Percentiles rank a stretch among this genome's conserved stretches.
Evolutionary conservation across 345 rosid genomes (phyloP).

Genomic region (Camelina sativa): DNA sequence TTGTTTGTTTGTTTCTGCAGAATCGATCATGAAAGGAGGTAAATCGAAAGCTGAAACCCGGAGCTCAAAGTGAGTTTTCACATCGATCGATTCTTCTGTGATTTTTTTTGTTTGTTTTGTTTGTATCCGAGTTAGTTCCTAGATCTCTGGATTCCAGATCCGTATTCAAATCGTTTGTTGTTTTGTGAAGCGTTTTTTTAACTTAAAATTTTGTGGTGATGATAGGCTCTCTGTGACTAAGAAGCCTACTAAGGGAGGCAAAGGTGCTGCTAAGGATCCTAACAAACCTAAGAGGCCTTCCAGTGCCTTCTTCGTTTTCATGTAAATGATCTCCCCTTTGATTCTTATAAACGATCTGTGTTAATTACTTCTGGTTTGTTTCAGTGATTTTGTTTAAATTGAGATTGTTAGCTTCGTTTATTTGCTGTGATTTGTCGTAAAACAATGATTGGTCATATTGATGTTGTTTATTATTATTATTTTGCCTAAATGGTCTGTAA

Average conservation of each 20-base stretch:
- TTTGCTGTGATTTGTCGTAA: background rate
- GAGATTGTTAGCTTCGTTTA: constrained; percentile 18
- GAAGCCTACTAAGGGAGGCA: constrained; percentile 58
- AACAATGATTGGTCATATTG: background rate
- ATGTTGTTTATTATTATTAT: background rate
- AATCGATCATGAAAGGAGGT: constrained; percentile 85
- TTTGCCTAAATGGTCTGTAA: background rate
- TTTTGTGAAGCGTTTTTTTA: constrained; percentile 10
- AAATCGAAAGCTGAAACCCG: constrained; percentile 81
- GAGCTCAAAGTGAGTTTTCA: constrained; percentile 61
- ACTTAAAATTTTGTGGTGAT: constrained; percentile 3
- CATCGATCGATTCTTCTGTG: constrained; percentile 5
- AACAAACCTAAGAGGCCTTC: constrained; percentile 77
- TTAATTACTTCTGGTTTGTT: background rate
- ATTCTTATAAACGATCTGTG: background rate
- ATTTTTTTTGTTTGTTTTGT: background rate
- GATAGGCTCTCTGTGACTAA: constrained; percentile 84
- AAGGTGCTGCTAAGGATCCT: constrained; percentile 67
- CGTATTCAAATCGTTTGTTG: background rate
- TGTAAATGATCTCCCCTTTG: constrained; percentile 50
- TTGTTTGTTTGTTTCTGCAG: constrained; percentile 43
- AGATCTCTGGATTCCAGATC: constrained; percentile 49
- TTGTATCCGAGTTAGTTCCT: background rate
- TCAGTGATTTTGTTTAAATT: background rate
- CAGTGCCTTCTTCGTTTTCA: constrained; percentile 88